Evolutionary conservation across 1,284 basidiomycete species (phyloP).

Genomic region (Ustilago crameri): DNA sequence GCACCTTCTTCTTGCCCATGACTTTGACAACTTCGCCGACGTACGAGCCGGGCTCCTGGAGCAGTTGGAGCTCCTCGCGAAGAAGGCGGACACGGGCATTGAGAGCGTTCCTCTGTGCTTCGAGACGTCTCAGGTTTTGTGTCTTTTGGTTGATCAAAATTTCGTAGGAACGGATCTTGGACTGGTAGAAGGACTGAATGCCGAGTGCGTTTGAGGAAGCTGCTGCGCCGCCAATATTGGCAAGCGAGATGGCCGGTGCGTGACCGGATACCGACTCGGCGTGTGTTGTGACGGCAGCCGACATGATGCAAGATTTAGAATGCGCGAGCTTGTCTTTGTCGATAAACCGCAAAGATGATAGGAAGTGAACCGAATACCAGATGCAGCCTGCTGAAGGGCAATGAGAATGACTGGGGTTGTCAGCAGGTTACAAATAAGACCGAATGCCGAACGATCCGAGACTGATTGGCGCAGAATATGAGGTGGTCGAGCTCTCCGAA

Average conservation of each 20-base stretch:
- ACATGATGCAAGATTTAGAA: slow-evolving; percentile 19
- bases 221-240: slow-evolving; percentile 44
- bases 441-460: no score
- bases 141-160: slow-evolving; percentile 94
- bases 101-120: slow-evolving; percentile 94
- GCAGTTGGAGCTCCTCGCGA: slow-evolving; percentile 90
- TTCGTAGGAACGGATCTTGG: slow-evolving; percentile 93
- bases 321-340: not conserved
- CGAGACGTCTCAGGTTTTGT: slow-evolving; percentile 91
- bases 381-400: no score
- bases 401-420: no score
- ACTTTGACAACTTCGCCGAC: slow-evolving; percentile 98
- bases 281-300: slow-evolving; percentile 41
- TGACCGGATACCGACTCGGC: slow-evolving; percentile 21
- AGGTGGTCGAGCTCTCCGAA: no score
- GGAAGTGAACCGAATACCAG: no score
- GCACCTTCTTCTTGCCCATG: slow-evolving; percentile 98
- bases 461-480: no score
- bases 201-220: slow-evolving; percentile 50
- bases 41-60: slow-evolving; percentile 96
- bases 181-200: slow-evolving; percentile 85
- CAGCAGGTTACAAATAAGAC: no score
- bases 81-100: slow-evolving; percentile 88
- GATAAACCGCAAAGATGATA: no score
- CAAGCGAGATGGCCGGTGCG: slow-evolving; percentile 15